These are phyloP conservation scores for Lomentospora prolificans DNA, from an alignment of 2,329 filamentous ascomycete species.

Conservation along the genomic window DNA sequence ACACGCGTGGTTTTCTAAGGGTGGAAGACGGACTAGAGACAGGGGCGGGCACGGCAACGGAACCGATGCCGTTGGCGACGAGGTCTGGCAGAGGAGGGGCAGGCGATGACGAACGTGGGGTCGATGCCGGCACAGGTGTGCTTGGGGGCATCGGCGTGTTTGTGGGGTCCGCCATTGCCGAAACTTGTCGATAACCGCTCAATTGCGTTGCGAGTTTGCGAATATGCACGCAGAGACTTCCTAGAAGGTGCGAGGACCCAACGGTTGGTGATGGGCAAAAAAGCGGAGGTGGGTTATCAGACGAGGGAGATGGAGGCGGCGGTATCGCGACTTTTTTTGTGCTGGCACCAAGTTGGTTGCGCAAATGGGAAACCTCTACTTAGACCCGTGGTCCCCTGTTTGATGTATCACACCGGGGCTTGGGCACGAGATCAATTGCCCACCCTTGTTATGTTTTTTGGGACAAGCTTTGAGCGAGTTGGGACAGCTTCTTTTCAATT, in stretches of 20 bases:
- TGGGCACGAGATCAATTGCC: background rate
- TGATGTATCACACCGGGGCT: background rate
- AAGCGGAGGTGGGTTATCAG: background rate
- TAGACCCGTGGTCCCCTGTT: background rate
- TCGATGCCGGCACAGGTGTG: constrained; percentile 22
- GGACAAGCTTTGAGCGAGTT: too few species aligned
- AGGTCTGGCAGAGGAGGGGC: constrained; percentile 11
- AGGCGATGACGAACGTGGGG: constrained; percentile 33
- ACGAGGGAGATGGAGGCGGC: background rate
- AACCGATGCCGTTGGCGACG: constrained; percentile 13
- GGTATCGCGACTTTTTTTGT: background rate
- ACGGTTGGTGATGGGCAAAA: too few species aligned
- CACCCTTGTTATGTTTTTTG: background rate
- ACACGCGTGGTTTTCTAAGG: constrained; percentile 41
- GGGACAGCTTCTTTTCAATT: too few species aligned
- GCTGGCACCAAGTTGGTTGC: background rate
- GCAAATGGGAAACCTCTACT: background rate
- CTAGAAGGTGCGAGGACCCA: too few species aligned
- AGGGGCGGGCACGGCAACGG: constrained; percentile 12
- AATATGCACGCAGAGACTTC: too few species aligned
- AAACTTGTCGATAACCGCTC: background rate
- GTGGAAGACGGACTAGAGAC: constrained; percentile 13
- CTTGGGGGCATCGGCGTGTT: constrained; percentile 34
- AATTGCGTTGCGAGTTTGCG: background rate
- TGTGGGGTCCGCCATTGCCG: constrained; percentile 33